Conservation (phyloP, 176 grass and related monocot genomes). For the Melocanna baccifera region DNA sequence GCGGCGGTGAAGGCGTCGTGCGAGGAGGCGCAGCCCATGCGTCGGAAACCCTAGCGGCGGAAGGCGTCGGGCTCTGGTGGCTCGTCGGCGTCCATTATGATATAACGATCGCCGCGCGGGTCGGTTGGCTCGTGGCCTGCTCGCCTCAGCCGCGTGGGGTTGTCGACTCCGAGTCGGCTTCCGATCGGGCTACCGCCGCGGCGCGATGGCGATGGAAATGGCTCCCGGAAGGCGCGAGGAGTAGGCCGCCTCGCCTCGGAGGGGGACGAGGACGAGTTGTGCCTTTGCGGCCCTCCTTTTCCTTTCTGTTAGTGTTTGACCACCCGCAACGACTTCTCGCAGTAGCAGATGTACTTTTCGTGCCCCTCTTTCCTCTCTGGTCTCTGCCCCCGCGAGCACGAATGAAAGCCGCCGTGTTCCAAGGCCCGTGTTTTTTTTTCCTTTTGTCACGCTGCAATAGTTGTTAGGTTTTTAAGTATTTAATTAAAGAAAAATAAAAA, state of each 20-base stretch:
- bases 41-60: constrained; percentile 27
- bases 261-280: background rate
- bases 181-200: background rate
- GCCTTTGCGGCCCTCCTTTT: background rate
- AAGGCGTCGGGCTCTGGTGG: constrained; percentile 25
- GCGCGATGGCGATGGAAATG: background rate
- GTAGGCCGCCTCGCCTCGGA: background rate
- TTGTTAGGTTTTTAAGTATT: too few relatives aligned
- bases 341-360: background rate
- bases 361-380: too few relatives aligned
- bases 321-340: background rate
- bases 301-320: background rate
- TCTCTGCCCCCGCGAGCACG: too few relatives aligned
- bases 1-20: constrained; percentile 41
- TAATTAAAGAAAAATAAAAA: background rate
- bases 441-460: too few relatives aligned
- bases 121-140: background rate
- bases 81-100: constrained; percentile 48
- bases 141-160: background rate
- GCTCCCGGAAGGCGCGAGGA: background rate
- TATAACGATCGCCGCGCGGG: background rate
- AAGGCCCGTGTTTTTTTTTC: too few relatives aligned
- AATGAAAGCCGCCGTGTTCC: too few relatives aligned
- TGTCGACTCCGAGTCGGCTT: background rate
- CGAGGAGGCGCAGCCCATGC: constrained; percentile 68